Evolutionary conservation across 2,329 filamentous ascomycete genomes (phyloP).

Genomic region (Calonectria fujianensis): DNA sequence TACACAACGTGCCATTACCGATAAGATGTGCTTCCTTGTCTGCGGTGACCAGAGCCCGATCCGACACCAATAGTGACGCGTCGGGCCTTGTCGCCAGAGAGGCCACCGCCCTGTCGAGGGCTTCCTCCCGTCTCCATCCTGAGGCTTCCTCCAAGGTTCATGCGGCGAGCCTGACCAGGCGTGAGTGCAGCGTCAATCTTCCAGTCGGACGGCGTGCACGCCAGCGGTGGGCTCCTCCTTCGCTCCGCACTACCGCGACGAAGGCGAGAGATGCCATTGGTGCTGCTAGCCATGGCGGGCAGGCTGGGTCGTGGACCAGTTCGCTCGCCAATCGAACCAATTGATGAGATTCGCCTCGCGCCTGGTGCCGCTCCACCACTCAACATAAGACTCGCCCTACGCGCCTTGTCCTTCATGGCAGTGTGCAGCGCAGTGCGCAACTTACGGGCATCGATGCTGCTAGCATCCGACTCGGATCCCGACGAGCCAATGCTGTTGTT

Average conservation of each 20-base stretch:
- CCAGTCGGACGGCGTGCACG: slow-evolving; percentile 69
- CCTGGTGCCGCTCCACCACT: slow-evolving; percentile 60
- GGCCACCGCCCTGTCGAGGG: slow-evolving; percentile 49
- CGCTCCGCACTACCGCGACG: slow-evolving; percentile 71
- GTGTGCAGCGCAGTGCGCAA: slow-evolving; percentile 73
- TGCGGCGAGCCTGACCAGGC: slow-evolving; percentile 73
- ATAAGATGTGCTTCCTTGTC: slow-evolving; percentile 57
- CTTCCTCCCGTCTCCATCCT: slow-evolving; percentile 56
- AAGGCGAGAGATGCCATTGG: slow-evolving; percentile 74
- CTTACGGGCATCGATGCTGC: slow-evolving; percentile 71
- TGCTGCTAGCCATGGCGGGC: slow-evolving; percentile 67
- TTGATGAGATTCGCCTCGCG: slow-evolving; percentile 67
- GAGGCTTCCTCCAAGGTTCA: slow-evolving; percentile 71
- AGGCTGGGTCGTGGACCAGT: slow-evolving; percentile 59
- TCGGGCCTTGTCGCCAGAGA: slow-evolving; percentile 53
- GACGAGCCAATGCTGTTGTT: slow-evolving; percentile 55
- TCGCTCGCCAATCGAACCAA: slow-evolving; percentile 60
- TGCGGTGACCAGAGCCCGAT: slow-evolving; percentile 53
- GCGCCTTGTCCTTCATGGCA: slow-evolving; percentile 68
- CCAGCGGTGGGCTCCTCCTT: slow-evolving; percentile 71
- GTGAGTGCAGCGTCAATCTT: slow-evolving; percentile 66
- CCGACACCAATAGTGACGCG: slow-evolving; percentile 63
- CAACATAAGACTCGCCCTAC: slow-evolving; percentile 62
- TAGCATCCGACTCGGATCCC: slow-evolving; percentile 70
- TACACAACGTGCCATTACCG: slow-evolving; percentile 52